These are phyloP conservation scores for Passiflora organensis DNA, from an alignment of 345 rosid species.

Conservation along the genomic window DNA sequence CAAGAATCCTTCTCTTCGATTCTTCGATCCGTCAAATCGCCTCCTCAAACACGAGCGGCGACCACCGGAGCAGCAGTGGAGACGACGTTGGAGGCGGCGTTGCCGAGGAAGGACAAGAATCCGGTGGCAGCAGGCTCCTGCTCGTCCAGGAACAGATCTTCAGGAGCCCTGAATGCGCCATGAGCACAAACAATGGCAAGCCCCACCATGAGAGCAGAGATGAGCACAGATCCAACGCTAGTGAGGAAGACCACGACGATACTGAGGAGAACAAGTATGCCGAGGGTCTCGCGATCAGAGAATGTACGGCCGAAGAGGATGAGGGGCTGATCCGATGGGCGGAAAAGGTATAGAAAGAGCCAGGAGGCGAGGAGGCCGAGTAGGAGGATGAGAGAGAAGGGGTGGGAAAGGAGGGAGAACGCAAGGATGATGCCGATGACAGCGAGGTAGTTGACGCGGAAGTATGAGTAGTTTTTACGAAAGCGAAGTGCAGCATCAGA, in stretches of 20 bases:
- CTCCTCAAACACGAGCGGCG: slow-evolving; percentile 42
- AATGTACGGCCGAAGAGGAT: slow-evolving; percentile 52
- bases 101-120: slow-evolving; percentile 69
- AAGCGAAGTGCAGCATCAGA: slow-evolving; percentile 57
- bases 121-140: slow-evolving; percentile 58
- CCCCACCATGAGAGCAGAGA: slow-evolving; percentile 64
- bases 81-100: slow-evolving; percentile 56
- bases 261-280: slow-evolving; percentile 48
- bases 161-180: slow-evolving; percentile 62
- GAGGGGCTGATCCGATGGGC: slow-evolving; percentile 67
- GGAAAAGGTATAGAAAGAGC: slow-evolving; percentile 73
- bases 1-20: too few relatives aligned
- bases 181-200: slow-evolving; percentile 61
- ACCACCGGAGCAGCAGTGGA: slow-evolving; percentile 48
- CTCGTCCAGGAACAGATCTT: too few relatives aligned
- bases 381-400: slow-evolving; percentile 62
- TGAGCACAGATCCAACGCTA: slow-evolving; percentile 62
- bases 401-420: slow-evolving; percentile 49
- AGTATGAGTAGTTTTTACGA: slow-evolving; percentile 64
- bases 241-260: slow-evolving; percentile 64
- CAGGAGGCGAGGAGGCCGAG: slow-evolving; percentile 61
- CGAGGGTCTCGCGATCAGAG: slow-evolving; percentile 67
- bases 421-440: slow-evolving; percentile 29
- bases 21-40: too few relatives aligned
- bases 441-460: slow-evolving; percentile 49